phyloP scores from a whole-genome alignment of 1,284 basidiomycete species.

The Dichomitus squalens region DNA sequence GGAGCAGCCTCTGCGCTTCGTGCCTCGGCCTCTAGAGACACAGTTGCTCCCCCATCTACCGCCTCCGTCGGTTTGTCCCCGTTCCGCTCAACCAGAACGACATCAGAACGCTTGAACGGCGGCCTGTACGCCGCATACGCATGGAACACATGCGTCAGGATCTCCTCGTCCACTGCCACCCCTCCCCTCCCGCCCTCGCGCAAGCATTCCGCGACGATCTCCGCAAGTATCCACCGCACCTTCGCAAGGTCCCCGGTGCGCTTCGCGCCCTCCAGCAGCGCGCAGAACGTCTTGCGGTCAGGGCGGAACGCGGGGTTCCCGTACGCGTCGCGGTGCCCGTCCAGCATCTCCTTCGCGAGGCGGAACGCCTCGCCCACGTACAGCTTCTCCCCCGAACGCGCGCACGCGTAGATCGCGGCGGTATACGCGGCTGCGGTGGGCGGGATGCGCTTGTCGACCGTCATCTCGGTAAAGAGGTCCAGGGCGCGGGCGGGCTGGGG shows the following conservation, averaged over 20 bases:
- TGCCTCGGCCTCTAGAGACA: neutral
- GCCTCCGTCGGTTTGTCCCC: neutral
- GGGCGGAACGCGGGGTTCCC: conserved; percentile 64
- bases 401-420: conserved; percentile 80
- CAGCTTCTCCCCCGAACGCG: conserved; percentile 57
- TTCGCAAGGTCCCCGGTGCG: conserved; percentile 81
- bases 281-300: conserved; percentile 74
- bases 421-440: conserved; percentile 80
- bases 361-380: conserved; percentile 81
- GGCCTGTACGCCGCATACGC: conserved; percentile 84
- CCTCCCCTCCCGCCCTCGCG: conserved; percentile 27
- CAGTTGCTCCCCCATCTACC: neutral
- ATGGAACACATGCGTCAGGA: conserved; percentile 86
- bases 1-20: neutral
- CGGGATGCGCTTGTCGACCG: conserved; percentile 58
- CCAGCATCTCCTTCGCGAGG: conserved; percentile 81
- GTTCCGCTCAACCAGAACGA: conserved; percentile 34
- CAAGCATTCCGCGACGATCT: conserved; percentile 62
- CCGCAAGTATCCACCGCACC: conserved; percentile 89
- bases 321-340: conserved; percentile 65
- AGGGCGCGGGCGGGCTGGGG: conserved; percentile 87
- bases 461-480: conserved; percentile 95
- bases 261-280: conserved; percentile 89
- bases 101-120: conserved; percentile 59
- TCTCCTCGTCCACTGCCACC: conserved; percentile 64